phyloP scores from a whole-genome alignment of 345 rosid genomes.

The Populus simonii region DNA sequence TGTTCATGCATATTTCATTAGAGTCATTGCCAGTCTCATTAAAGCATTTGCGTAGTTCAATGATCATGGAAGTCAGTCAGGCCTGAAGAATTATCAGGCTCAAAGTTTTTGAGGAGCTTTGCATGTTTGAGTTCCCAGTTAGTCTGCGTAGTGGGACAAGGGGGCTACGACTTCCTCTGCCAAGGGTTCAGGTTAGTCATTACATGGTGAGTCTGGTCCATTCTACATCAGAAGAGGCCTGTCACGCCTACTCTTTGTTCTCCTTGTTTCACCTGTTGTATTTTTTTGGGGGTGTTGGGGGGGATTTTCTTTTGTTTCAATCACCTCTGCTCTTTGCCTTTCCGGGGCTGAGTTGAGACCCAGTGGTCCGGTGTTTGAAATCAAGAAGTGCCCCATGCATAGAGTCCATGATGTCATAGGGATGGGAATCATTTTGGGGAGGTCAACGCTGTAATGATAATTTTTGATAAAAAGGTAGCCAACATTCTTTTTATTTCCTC shows the following conservation, averaged over 20 bases:
- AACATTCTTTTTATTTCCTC: constrained; percentile 3
- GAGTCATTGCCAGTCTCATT: constrained; percentile 12
- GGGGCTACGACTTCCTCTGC: neutral
- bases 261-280: neutral
- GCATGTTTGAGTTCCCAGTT: constrained; percentile 2
- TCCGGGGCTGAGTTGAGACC: neutral
- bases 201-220: constrained; percentile 11
- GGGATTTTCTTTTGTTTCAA: neutral
- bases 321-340: neutral
- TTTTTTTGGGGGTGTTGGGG: neutral
- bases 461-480: constrained; percentile 10
- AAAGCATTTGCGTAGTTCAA: constrained; percentile 29
- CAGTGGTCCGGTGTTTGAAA: neutral
- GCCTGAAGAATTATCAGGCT: constrained; percentile 2
- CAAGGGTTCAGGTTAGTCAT: constrained; percentile 1
- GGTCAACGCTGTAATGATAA: constrained; percentile 16
- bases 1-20: constrained; percentile 21
- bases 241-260: neutral
- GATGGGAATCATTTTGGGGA: constrained; percentile 10
- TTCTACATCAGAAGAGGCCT: constrained; percentile 17
- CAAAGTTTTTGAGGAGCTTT: neutral
- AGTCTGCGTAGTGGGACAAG: neutral
- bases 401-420: neutral
- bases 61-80: constrained; percentile 3
- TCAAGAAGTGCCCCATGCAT: neutral